A percentile compares a stretch with the other conserved stretches of the same genome.
phyloP scores from a whole-genome alignment of 768 basidiomycete genomes.

The Pulveroboletus ravenelii region DNA sequence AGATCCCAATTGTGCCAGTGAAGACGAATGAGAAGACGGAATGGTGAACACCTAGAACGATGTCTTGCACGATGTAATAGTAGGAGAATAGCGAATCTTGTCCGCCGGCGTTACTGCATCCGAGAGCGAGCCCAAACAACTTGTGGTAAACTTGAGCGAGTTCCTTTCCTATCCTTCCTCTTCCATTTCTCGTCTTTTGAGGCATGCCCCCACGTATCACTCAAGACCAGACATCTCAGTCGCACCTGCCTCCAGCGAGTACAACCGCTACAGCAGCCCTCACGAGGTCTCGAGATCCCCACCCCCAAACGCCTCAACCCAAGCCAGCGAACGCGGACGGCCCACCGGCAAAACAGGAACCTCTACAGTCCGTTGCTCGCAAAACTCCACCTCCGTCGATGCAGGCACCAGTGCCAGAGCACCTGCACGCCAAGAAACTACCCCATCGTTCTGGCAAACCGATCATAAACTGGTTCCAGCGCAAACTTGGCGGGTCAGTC shows the following conservation, averaged over 20 bases:
- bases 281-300: constrained; percentile 11
- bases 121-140: constrained; percentile 10
- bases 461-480: constrained; percentile 86
- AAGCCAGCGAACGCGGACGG: constrained; percentile 7
- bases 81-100: constrained; percentile 5
- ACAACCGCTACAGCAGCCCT: constrained; percentile 11
- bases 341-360: constrained; percentile 15
- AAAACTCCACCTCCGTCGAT: constrained; percentile 17
- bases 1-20: constrained; percentile 52
- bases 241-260: constrained; percentile 15
- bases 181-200: neutral
- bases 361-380: constrained; percentile 12
- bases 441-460: constrained; percentile 74
- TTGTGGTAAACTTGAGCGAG: constrained; percentile 5
- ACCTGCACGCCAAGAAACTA: constrained; percentile 51
- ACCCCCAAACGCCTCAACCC: constrained; percentile 12
- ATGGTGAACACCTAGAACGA: constrained; percentile 45
- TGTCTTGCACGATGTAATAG: neutral
- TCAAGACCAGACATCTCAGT: constrained; percentile 1
- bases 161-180: neutral
- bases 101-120: constrained; percentile 10
- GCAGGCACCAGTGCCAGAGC: constrained; percentile 28
- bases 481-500: constrained; percentile 72
- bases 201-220: neutral
- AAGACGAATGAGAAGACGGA: constrained; percentile 55